These are phyloP conservation scores for Protea cynaroides DNA, from an alignment of 164 flowering plant species.

Conservation along the genomic window DNA sequence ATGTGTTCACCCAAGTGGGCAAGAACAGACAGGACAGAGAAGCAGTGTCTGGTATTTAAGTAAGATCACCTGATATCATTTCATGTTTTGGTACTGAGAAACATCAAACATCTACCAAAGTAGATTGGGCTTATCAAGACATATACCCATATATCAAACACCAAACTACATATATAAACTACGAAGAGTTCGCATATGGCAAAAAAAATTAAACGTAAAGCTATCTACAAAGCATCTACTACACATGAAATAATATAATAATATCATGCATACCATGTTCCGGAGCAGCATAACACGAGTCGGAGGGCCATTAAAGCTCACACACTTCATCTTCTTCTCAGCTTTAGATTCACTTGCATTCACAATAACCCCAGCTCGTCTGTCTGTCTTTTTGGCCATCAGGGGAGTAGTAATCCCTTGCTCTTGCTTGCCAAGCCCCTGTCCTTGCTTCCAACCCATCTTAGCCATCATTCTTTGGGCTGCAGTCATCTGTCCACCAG, in stretches of 20 bases:
- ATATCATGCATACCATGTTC: slow-evolving; percentile 71
- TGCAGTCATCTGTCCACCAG: slow-evolving; percentile 98
- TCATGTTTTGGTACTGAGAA: no score
- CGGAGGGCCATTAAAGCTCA: slow-evolving; percentile 69
- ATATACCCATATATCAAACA: no score
- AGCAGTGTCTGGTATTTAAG: no score
- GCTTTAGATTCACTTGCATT: slow-evolving; percentile 80
- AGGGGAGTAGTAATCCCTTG: slow-evolving; percentile 97
- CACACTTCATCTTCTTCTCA: slow-evolving; percentile 88
- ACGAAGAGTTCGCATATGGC: no score
- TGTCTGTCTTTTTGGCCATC: slow-evolving; percentile 96
- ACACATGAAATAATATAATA: neutral
- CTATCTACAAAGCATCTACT: neutral
- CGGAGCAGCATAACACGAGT: slow-evolving; percentile 88
- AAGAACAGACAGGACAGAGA: no score
- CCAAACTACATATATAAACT: no score
- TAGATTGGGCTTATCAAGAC: no score
- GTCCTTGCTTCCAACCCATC: slow-evolving; percentile 99
- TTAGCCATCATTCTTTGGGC: slow-evolving; percentile 99
- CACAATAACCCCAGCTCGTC: slow-evolving; percentile 95
- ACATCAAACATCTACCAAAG: no score
- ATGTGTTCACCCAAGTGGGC: no score
- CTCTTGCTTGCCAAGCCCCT: slow-evolving; percentile 98
- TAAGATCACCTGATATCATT: no score
- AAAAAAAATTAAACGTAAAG: neutral